Evolutionary conservation across 2,329 filamentous ascomycete species (phyloP).

Genomic region (Fusarium camptoceras): DNA sequence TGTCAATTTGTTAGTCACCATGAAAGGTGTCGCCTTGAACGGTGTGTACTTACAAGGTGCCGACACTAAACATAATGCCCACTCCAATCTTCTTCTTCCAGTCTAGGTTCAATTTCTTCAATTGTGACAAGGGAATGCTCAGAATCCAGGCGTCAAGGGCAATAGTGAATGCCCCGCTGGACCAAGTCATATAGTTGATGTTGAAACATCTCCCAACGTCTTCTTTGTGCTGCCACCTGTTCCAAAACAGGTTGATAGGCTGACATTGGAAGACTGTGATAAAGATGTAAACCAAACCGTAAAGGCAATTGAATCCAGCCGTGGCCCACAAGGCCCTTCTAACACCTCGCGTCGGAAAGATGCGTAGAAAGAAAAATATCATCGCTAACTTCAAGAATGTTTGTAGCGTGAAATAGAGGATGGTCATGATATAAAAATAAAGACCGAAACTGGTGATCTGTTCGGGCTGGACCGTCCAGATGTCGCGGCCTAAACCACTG

Average conservation of each 20-base stretch:
- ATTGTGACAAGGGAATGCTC: neutral
- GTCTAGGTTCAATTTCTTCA: neutral
- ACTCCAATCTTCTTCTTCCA: neutral
- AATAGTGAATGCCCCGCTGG: neutral
- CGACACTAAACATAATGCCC: neutral
- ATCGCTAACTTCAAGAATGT: neutral
- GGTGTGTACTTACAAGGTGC: neutral
- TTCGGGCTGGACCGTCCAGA: neutral
- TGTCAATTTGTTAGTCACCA: neutral
- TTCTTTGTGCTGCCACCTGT: neutral
- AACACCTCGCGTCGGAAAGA: neutral
- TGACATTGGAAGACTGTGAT: neutral
- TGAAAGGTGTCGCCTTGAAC: accelerated
- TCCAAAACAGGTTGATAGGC: neutral
- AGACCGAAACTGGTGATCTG: neutral
- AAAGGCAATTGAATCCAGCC: accelerated
- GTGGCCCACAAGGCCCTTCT: neutral
- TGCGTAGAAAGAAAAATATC: neutral
- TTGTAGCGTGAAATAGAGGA: neutral
- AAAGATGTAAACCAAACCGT: neutral
- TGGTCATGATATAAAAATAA: neutral
- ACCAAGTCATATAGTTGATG: neutral
- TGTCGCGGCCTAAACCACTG: neutral
- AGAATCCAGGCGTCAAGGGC: neutral
- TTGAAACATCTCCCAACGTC: neutral